Percentiles rank a stretch among this genome's conserved stretches.
These are phyloP conservation scores for Pichia rugopelliculosa DNA, from an alignment of 805 yeast species.

Conservation along the genomic window DNA sequence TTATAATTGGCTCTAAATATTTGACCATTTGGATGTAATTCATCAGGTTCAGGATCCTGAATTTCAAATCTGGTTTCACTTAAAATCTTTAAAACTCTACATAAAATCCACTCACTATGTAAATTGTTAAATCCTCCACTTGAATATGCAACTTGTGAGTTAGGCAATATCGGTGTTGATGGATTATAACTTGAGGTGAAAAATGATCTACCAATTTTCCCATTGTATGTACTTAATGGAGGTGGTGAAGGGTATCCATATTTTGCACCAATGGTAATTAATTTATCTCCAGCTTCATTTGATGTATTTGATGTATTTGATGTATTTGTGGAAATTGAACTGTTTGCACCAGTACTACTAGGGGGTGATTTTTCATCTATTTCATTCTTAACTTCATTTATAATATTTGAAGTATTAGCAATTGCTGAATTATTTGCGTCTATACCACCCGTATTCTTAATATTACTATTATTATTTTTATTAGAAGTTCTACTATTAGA, in stretches of 20 bases:
- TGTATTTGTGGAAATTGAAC: neutral
- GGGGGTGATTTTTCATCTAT: neutral
- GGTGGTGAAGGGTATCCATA: slow-evolving; percentile 14
- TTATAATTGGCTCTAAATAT: slow-evolving; percentile 75
- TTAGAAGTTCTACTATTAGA: neutral
- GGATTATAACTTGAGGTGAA: slow-evolving; percentile 17
- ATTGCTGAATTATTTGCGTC: neutral
- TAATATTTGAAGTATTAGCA: neutral
- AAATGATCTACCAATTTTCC: slow-evolving; percentile 16
- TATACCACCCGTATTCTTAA: neutral
- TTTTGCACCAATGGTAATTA: slow-evolving; percentile 5
- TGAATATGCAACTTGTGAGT: slow-evolving; percentile 81
- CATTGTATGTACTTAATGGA: slow-evolving; percentile 9
- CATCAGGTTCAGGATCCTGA: slow-evolving; percentile 98
- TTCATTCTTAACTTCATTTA: neutral
- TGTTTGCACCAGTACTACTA: neutral
- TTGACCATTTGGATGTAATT: slow-evolving; percentile 80
- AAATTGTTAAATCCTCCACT: slow-evolving; percentile 45
- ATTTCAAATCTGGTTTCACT: slow-evolving; percentile 59
- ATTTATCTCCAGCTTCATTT: neutral
- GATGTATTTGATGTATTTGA: neutral
- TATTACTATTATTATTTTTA: neutral
- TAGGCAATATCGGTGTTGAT: slow-evolving; percentile 26
- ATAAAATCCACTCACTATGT: slow-evolving; percentile 91
- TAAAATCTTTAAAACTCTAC: slow-evolving; percentile 69